Base-by-base conservation (phyloP, 352 stramenopile species). In the Phytopythium helicoides region DNA sequence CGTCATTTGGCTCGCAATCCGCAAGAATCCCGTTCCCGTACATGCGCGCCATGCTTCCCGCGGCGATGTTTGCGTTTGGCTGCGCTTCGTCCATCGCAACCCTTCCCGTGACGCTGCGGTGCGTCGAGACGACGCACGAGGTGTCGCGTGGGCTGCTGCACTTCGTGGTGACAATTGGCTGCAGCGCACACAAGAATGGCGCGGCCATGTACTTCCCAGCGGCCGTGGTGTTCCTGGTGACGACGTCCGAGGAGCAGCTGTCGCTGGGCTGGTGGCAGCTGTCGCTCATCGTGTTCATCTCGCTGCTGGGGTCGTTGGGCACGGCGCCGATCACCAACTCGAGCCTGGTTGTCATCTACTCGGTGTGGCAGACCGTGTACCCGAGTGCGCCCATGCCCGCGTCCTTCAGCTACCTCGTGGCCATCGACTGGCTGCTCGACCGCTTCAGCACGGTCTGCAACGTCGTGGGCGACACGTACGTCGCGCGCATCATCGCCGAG, bases 181-280 rank as follows among this genome's bases (percentile, higher is more conserved):
- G 65, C 26, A 87, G 71, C 3, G 64, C 81, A 33, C 76, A 92
- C 67, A 92, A 89, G 73, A 88, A 92, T 54, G 81, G 81, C 59
- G 79, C 71, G 26, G 80, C 79, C 12, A 83, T 90, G 56, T 86
- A 84, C 52, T 92, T 86, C 53, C 77, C 77, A 0, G 80, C 66
- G 19, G 75, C 79, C 9, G 52, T 92, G 8, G 65, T 92, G 12
- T 92, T 89, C 53, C 63, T 92, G 21, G 75, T 78, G 11, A 68
- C 72, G 22, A 87, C 81, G 28, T 61, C 72, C 5, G 67, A 68
- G 6, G 42, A 57, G 0, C 39, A 56, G 3, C 67, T 82, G 12
- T 38, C 72, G 7, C 51, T 92, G 19, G 72, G 69, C 6, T 81
- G 62, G 60, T 42, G 73, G 25, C 55, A 87, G 49, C 39, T 86